Evolutionary conservation across 2,329 filamentous ascomycete species (phyloP), one percentile per base, ranked within the genome.

Genomic region (Trichoderma sp.): DNA sequence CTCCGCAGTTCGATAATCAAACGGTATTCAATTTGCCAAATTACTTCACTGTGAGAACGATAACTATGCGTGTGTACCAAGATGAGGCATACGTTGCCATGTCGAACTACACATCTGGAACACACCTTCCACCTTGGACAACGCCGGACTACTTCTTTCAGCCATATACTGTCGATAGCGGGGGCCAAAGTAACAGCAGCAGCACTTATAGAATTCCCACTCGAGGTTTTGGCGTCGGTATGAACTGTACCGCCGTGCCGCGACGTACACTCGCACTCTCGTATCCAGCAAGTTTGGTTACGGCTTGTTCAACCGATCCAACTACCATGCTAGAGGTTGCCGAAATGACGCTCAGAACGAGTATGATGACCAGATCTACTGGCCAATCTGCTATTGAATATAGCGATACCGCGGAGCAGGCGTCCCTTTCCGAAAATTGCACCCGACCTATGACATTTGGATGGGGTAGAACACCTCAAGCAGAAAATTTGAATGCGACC

Each of bases 81-180:
- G 76, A 80, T 6, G 15, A 11, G 5, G 73, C 75, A 6, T 80
- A 86, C 2, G 73, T 83, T 0, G 77, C 80, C 0, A 80, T 84
- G 66, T 83, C 87, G 0, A 89, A 90, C 28, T 58, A 84, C 0
- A 84, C 83, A 0, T 74, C 76, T 0, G 79, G 80, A 0, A 87
- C 85, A 0, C 73, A 80, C 0, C 76, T 90, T 0, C 85, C 87
- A 0, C 75, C 86, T 0, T 90, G 89, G 88, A 81, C 84, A 0
- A 83, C 86, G 1, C 30, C 77, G 0, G 74, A 81, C 28, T 18
- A 56, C 53, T 7, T 56, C 24, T 28, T 26, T 28, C 12, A 51
- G 28, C 15, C 39, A 24, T 62, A 71, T 14, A 43, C 21, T 1
- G 9, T 65, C 21, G 34, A 47, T 15, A 57, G 47, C 28, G 21